Evolutionary conservation across 352 stramenopile species (phyloP).

Genomic region (Aphanomyces stellatus): DNA sequence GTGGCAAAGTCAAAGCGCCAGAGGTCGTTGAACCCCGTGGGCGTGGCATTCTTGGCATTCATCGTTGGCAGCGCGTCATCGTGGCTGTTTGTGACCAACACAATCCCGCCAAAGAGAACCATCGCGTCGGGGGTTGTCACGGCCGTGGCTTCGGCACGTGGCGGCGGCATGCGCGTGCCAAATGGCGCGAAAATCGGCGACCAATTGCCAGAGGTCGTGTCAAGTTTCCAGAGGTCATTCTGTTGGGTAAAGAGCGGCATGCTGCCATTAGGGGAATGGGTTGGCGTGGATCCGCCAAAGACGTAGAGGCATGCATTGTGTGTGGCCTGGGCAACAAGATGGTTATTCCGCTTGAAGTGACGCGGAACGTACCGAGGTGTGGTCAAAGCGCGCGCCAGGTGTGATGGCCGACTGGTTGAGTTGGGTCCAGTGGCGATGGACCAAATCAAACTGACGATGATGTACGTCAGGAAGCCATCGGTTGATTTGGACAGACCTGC

Average conservation of each 20-base stretch:
- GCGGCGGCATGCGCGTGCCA: background rate
- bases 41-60: background rate
- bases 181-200: background rate
- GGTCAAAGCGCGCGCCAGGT: constrained; percentile 15
- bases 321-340: background rate
- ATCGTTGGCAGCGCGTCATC: too few relatives aligned
- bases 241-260: background rate
- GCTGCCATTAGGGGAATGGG: background rate
- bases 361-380: background rate
- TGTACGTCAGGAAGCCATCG: too few relatives aligned
- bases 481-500: background rate
- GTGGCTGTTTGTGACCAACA: too few relatives aligned
- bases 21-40: constrained; percentile 6
- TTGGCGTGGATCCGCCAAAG: constrained; percentile 13
- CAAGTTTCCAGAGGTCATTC: constrained; percentile 18
- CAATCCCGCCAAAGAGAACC: constrained; percentile 14
- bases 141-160: background rate
- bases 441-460: constrained; percentile 16
- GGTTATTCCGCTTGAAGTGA: background rate
- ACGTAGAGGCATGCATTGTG: background rate
- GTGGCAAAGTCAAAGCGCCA: background rate
- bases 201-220: background rate
- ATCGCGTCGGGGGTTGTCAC: constrained; percentile 7
- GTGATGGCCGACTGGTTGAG: background rate
- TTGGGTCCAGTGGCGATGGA: background rate